These are phyloP conservation scores for Oxalis stricta DNA, from an alignment of 441 rosid genomes.

Conservation along the genomic window DNA sequence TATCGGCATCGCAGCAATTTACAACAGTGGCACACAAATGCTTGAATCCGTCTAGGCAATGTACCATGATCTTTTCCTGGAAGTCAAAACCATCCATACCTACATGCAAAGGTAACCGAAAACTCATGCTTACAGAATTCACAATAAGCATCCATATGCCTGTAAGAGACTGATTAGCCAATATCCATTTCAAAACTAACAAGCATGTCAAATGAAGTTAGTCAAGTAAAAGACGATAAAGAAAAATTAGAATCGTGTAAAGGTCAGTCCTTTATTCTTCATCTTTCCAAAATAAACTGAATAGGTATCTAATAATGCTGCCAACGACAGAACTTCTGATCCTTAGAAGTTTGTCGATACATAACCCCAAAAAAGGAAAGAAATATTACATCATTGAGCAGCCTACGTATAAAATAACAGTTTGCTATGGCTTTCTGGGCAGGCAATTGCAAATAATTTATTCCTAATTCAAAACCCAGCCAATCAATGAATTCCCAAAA, in stretches of 20 bases:
- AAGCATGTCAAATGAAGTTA: background rate
- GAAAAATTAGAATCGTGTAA: background rate
- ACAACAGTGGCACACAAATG: conserved; percentile 21
- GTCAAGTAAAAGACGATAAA: background rate
- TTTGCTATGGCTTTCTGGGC: too few relatives aligned
- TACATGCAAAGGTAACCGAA: conserved; percentile 3
- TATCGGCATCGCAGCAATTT: conserved; percentile 40
- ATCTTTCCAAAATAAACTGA: background rate
- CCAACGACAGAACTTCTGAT: too few relatives aligned
- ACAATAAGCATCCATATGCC: background rate
- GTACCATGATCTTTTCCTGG: conserved; percentile 40
- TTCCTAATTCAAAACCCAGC: too few relatives aligned
- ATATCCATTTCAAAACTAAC: background rate
- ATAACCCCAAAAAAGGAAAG: too few relatives aligned
- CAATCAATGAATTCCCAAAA: too few relatives aligned
- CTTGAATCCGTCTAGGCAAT: conserved; percentile 40
- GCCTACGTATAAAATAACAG: too few relatives aligned
- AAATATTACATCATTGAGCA: too few relatives aligned
- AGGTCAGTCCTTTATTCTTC: background rate
- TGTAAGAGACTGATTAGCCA: too few relatives aligned
- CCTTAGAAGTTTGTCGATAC: too few relatives aligned
- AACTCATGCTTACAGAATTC: background rate
- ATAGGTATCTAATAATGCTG: background rate
- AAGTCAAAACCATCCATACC: conserved; percentile 27
- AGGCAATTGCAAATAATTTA: too few relatives aligned